These are phyloP conservation scores for Fusarium albosuccineum DNA, from an alignment of 2,329 filamentous ascomycete species.

Conservation along the genomic window DNA sequence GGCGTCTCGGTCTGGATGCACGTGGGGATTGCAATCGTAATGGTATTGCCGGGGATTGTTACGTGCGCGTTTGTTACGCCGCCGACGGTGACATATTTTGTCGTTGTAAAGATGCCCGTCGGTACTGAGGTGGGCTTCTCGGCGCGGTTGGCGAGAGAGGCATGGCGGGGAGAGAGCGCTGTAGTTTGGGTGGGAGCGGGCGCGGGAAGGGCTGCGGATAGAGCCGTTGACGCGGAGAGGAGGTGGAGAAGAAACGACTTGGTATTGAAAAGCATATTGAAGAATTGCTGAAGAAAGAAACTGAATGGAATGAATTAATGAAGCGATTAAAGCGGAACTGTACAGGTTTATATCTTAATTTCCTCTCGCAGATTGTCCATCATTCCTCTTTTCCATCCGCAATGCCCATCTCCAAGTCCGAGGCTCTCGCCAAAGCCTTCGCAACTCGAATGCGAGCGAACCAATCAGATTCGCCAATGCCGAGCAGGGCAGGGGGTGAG, in stretches of 20 bases:
- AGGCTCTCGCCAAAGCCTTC: slow-evolving; percentile 7
- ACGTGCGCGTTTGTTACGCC: slow-evolving; percentile 37
- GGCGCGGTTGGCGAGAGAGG: slow-evolving; percentile 20
- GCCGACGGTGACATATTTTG: slow-evolving; percentile 42
- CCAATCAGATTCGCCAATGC: slow-evolving; percentile 18
- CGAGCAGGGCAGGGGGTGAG: not conserved
- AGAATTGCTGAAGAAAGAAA: not conserved
- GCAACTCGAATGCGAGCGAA: slow-evolving; percentile 34
- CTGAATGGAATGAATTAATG: not conserved
- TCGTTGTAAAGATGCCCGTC: slow-evolving; percentile 45
- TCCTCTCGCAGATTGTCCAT: not conserved
- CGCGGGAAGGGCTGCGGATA: slow-evolving; percentile 16
- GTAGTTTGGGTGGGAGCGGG: slow-evolving; percentile 16
- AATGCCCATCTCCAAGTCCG: slow-evolving; percentile 24
- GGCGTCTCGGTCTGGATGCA: slow-evolving; percentile 52
- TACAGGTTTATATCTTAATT: slow-evolving; percentile 17
- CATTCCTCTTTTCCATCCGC: not conserved
- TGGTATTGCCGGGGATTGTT: slow-evolving; percentile 48
- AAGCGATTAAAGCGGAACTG: too few relatives aligned
- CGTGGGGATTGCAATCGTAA: slow-evolving; percentile 50
- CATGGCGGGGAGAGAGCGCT: not conserved
- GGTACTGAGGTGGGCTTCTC: slow-evolving; percentile 19
- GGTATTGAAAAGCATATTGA: slow-evolving; percentile 31
- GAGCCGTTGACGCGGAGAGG: slow-evolving; percentile 13
- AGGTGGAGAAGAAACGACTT: slow-evolving; percentile 33